Percentiles rank a stretch among this genome's conserved stretches.
Evolutionary conservation across 2,329 filamentous ascomycete species (phyloP).

Genomic region (Tympanopsis confertula): DNA sequence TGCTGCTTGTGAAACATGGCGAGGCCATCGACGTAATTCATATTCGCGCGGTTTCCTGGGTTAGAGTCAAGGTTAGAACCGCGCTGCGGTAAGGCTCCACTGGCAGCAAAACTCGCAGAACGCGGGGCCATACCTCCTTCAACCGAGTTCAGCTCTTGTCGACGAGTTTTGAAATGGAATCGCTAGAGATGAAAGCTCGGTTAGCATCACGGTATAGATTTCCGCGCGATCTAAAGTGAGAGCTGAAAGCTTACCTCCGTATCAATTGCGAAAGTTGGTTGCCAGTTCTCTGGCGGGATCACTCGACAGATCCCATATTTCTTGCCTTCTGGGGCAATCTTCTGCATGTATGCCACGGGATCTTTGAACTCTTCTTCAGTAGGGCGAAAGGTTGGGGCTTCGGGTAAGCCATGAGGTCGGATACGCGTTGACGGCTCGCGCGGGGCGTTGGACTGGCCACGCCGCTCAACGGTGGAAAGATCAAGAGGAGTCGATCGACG

Average conservation of each 20-base stretch:
- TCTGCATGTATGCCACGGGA: constrained; percentile 84
- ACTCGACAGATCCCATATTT: constrained; percentile 93
- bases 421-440: constrained; percentile 67
- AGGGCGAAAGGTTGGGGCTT: constrained; percentile 82
- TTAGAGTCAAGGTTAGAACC: constrained; percentile 22
- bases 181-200: constrained; percentile 38
- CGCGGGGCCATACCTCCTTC: constrained; percentile 70
- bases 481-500: constrained; percentile 50
- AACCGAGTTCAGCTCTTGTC: constrained; percentile 93
- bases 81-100: constrained; percentile 2
- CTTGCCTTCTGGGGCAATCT: constrained; percentile 74
- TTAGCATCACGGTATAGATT: constrained; percentile 5
- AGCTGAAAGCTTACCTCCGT: constrained; percentile 63
- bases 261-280: constrained; percentile 89
- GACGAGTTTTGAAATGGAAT: constrained; percentile 92
- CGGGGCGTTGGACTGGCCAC: constrained; percentile 67
- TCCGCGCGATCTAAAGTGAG: background rate
- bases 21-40: constrained; percentile 90
- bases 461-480: constrained; percentile 79
- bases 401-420: constrained; percentile 72
- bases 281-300: constrained; percentile 86
- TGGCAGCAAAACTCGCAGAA: background rate
- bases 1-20: constrained; percentile 95
- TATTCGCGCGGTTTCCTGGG: constrained; percentile 79
- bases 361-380: constrained; percentile 92